A percentile compares a stretch with the other conserved stretches of the same genome.
Evolutionary conservation across 108 stramenopile species (phyloP).

Genomic region (Cafeteria roenbergensis): DNA sequence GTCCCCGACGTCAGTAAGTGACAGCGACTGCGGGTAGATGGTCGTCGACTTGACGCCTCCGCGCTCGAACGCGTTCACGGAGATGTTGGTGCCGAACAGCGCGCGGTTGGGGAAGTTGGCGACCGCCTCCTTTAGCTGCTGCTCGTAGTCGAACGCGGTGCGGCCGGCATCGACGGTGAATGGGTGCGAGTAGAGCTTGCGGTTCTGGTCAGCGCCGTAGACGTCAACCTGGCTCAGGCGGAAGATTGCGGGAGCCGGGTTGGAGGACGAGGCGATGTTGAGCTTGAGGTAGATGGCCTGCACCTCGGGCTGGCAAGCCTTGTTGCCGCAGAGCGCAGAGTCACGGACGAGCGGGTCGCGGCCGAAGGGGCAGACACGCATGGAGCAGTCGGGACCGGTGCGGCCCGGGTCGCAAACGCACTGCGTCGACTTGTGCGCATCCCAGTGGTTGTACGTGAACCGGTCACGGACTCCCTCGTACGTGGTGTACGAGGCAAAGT

Average conservation of each 20-base stretch:
- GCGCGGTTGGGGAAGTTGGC: conserved; percentile 15
- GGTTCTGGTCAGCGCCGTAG: conserved; percentile 11
- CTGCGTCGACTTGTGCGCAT: conserved; percentile 47
- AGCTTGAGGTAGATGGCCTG: conserved; percentile 35
- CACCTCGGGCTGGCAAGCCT: conserved; percentile 33
- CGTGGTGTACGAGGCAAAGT: conserved; percentile 37
- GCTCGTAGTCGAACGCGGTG: background rate
- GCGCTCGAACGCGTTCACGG: background rate
- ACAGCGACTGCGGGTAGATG: background rate
- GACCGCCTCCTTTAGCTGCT: background rate
- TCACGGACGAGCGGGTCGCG: conserved; percentile 49
- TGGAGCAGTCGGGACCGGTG: conserved; percentile 49
- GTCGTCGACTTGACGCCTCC: background rate
- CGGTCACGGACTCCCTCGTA: conserved; percentile 36
- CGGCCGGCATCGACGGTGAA: conserved; percentile 1
- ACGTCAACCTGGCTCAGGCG: background rate
- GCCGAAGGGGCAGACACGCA: conserved; percentile 55
- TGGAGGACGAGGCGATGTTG: background rate
- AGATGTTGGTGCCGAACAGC: conserved; percentile 6
- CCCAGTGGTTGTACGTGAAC: conserved; percentile 44
- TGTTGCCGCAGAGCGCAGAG: conserved; percentile 28
- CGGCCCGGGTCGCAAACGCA: conserved; percentile 59
- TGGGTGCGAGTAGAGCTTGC: too few relatives aligned
- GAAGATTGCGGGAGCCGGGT: background rate
- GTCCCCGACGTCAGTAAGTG: background rate